Conservation (phyloP, 768 basidiomycete species). For the Dioszegia crocea region DNA sequence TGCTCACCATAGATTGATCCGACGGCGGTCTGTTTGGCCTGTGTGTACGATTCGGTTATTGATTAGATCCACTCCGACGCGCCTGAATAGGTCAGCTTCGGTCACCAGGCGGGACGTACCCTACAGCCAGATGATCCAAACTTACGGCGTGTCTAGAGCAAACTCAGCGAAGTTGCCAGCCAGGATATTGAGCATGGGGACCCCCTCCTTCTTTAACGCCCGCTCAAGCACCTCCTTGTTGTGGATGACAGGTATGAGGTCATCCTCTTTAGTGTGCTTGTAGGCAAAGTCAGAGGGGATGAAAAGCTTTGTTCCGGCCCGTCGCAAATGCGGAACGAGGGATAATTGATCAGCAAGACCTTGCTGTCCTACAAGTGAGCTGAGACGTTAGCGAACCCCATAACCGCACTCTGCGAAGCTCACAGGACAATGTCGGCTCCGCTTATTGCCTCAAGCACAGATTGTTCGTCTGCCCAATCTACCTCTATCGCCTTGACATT, state of each 20-base stretch:
- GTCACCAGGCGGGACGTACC: no score
- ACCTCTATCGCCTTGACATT: not conserved
- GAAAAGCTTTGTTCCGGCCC: not conserved
- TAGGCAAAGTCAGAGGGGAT: constrained; percentile 2
- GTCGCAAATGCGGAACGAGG: not conserved
- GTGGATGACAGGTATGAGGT: not conserved
- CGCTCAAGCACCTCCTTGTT: not conserved
- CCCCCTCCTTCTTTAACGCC: not conserved
- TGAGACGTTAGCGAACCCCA: not conserved
- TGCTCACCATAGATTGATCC: not conserved
- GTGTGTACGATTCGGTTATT: constrained; percentile 2
- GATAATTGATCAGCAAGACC: not conserved
- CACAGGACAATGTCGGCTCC: constrained; percentile 1
- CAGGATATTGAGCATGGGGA: not conserved
- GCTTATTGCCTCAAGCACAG: not conserved
- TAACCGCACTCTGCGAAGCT: not conserved
- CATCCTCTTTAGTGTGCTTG: not conserved
- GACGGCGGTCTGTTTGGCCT: not conserved
- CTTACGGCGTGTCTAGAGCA: constrained; percentile 1
- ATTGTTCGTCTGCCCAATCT: not conserved
- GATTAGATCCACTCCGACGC: not conserved
- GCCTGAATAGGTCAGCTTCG: not conserved
- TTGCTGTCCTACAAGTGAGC: not conserved
- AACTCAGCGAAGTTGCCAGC: constrained; percentile 4
- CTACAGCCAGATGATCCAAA: not conserved